Percentiles rank a stretch among this genome's conserved stretches.
Evolutionary conservation across 78 protist species (phyloP).

Genomic region (Guillardia theta): DNA sequence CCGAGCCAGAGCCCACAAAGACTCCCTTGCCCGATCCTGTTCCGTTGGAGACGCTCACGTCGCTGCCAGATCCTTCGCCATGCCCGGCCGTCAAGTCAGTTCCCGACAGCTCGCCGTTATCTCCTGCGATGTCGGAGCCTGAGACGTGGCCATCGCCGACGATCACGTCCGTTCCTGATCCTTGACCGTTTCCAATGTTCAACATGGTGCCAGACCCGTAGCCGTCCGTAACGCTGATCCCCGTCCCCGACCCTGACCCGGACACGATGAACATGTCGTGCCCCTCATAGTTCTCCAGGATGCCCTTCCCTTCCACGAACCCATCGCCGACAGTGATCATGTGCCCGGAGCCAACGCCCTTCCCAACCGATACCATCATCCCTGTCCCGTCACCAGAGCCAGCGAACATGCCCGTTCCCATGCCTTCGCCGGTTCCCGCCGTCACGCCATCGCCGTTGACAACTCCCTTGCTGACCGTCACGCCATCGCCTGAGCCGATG

Average conservation of each 20-base stretch:
- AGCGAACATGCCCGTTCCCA: constrained; percentile 31
- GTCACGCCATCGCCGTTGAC: constrained; percentile 25
- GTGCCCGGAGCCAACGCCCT: constrained; percentile 30
- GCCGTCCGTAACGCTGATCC: constrained; percentile 17
- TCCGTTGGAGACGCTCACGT: constrained; percentile 24
- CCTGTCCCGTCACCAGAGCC: constrained; percentile 36
- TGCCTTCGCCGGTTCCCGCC: constrained; percentile 26
- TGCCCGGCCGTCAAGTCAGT: constrained; percentile 29
- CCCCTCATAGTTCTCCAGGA: constrained; percentile 35
- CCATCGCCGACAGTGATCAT: constrained; percentile 40
- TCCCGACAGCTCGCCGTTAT: constrained; percentile 43
- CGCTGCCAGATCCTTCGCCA: not conserved
- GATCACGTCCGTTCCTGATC: constrained; percentile 16
- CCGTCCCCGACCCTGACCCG: constrained; percentile 35
- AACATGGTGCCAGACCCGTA: constrained; percentile 33
- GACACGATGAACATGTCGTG: constrained; percentile 39
- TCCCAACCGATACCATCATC: not conserved
- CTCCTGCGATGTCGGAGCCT: constrained; percentile 12
- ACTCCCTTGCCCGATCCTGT: constrained; percentile 17
- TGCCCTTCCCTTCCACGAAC: constrained; percentile 36
- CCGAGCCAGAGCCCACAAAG: constrained; percentile 14
- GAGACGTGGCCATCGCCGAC: constrained; percentile 33
- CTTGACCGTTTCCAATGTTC: constrained; percentile 30
- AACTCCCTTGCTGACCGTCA: not conserved
- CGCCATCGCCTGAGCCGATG: constrained; percentile 27